Percentiles rank a stretch among this genome's conserved stretches.
phyloP scores from a whole-genome alignment of 2,329 filamentous ascomycete species.

The Pestalotiopsis sp. region DNA sequence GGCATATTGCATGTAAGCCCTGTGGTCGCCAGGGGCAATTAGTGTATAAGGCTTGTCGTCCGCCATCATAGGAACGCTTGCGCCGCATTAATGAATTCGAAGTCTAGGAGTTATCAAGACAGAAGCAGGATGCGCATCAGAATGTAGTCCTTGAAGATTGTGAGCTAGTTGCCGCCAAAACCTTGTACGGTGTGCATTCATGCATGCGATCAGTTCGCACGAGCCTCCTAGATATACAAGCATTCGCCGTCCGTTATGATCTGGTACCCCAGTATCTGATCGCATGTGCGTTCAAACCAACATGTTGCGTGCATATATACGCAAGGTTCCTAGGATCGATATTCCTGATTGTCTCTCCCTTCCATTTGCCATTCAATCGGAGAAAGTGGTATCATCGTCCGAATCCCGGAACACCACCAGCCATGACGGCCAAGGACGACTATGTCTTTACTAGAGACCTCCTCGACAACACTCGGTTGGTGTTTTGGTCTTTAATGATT shows the following conservation, averaged over 20 bases:
- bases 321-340: not conserved
- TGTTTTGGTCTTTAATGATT: not conserved
- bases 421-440: slow-evolving; percentile 13
- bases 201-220: too few species aligned
- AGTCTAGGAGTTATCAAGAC: not conserved
- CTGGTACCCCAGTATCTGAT: not conserved
- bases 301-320: not conserved
- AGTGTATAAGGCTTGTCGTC: not conserved
- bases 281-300: not conserved
- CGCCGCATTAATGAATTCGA: not conserved
- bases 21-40: not conserved
- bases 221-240: too few species aligned
- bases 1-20: slow-evolving; percentile 37
- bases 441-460: slow-evolving; percentile 14
- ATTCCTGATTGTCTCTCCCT: not conserved
- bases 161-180: too few species aligned
- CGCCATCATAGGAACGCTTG: not conserved
- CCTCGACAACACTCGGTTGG: slow-evolving; percentile 14
- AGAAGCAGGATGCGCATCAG: not conserved
- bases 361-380: not conserved
- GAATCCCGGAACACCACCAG: not conserved
- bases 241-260: too few species aligned
- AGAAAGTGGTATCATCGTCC: not conserved
- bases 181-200: too few species aligned
- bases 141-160: too few species aligned